Percentiles rank a stretch among this genome's conserved stretches.
Conservation (phyloP, 2,329 filamentous ascomycete genomes). For the Penicillium sp. region DNA sequence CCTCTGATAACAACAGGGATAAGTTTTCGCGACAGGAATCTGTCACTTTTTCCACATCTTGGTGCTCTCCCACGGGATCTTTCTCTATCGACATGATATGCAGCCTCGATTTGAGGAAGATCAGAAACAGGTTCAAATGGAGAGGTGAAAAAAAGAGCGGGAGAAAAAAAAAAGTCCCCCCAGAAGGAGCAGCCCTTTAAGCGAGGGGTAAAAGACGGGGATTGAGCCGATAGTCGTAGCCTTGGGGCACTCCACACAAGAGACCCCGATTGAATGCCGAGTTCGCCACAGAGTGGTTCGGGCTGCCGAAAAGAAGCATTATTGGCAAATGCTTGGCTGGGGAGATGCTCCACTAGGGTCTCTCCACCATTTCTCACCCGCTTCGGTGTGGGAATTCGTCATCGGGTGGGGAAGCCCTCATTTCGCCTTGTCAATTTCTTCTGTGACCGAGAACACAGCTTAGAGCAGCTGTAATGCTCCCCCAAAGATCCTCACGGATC, state of each 20-base stretch:
- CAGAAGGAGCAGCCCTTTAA: neutral
- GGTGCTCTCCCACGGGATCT: neutral
- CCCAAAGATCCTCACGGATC: too few species aligned
- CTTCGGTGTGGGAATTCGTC: conserved; percentile 1
- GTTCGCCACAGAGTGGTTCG: conserved; percentile 5
- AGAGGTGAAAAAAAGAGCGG: neutral
- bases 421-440: neutral
- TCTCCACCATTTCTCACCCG: neutral
- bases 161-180: neutral
- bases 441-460: too few species aligned
- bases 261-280: neutral
- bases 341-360: neutral
- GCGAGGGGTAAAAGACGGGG: neutral
- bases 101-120: neutral
- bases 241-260: neutral
- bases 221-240: too few species aligned
- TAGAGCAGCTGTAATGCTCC: too few species aligned
- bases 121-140: neutral
- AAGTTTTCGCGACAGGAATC: conserved; percentile 15
- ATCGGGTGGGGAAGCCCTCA: neutral
- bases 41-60: conserved; percentile 17
- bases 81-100: neutral
- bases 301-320: conserved; percentile 11
- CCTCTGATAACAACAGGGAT: conserved; percentile 21
- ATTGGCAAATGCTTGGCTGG: conserved; percentile 5